These are phyloP conservation scores for Ilyonectria destructans DNA, from an alignment of 2,329 filamentous ascomycete species.

Conservation along the genomic window DNA sequence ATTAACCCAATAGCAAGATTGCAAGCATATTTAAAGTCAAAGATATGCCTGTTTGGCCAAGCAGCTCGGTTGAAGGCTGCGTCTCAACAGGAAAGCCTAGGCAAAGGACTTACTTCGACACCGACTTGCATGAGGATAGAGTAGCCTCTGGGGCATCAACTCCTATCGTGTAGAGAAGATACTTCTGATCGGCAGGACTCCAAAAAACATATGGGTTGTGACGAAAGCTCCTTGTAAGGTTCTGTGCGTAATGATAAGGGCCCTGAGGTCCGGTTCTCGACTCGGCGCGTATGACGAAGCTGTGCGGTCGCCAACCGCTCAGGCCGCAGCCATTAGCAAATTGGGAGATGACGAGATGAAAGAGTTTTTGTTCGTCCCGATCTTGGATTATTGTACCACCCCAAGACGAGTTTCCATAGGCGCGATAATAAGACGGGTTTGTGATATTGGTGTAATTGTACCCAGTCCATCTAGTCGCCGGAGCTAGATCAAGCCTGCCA, in stretches of 20 bases:
- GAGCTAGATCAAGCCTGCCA: constrained; percentile 61
- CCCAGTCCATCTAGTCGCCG: constrained; percentile 58
- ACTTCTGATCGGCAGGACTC: constrained; percentile 61
- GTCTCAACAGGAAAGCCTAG: neutral
- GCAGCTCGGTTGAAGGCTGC: neutral
- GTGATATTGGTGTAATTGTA: constrained; percentile 61
- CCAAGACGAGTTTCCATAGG: constrained; percentile 64
- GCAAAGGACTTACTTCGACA: constrained; percentile 20
- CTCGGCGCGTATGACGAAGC: constrained; percentile 63
- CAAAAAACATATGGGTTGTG: constrained; percentile 65
- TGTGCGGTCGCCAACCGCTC: constrained; percentile 64
- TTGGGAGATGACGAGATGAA: constrained; percentile 64
- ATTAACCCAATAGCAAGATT: neutral
- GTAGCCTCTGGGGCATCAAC: constrained; percentile 28
- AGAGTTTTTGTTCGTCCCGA: constrained; percentile 53
- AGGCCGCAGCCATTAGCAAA: constrained; percentile 64
- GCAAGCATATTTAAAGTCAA: neutral
- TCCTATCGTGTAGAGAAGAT: constrained; percentile 64
- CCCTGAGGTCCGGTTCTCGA: constrained; percentile 61
- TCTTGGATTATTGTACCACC: constrained; percentile 64
- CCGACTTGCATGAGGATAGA: neutral
- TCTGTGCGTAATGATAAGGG: constrained; percentile 60
- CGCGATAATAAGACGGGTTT: constrained; percentile 46
- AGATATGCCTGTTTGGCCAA: neutral
- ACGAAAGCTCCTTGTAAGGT: constrained; percentile 60